Evolutionary conservation across 441 rosid genomes (phyloP).

Genomic region (Euphorbia corollata): DNA sequence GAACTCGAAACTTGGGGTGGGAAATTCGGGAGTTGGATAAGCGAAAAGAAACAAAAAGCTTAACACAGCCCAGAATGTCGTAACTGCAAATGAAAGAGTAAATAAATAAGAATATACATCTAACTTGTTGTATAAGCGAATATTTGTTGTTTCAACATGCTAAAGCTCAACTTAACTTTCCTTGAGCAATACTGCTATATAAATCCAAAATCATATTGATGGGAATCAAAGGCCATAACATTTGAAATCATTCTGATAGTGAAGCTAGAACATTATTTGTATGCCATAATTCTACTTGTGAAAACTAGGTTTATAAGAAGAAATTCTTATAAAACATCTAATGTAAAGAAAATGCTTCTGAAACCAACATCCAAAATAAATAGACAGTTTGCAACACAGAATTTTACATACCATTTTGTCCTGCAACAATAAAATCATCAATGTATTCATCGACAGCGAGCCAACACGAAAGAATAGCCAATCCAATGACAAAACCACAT

Average conservation of each 20-base stretch:
- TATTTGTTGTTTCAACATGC: neutral
- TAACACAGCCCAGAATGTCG: constrained; percentile 74
- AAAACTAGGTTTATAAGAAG: too few species aligned
- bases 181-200: neutral
- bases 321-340: too few species aligned
- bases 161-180: constrained; percentile 12
- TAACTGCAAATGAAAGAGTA: constrained; percentile 45
- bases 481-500: constrained; percentile 68
- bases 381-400: neutral
- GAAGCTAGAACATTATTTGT: neutral
- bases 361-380: neutral
- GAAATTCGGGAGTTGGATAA: constrained; percentile 84
- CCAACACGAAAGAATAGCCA: constrained; percentile 67
- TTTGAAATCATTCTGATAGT: neutral
- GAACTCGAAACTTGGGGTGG: constrained; percentile 92
- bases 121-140: constrained; percentile 7
- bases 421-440: constrained; percentile 61
- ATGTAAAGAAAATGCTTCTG: neutral
- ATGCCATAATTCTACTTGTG: too few species aligned
- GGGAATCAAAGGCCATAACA: neutral
- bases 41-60: constrained; percentile 89
- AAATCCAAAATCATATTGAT: neutral
- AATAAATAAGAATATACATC: neutral
- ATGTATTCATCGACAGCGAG: constrained; percentile 44
- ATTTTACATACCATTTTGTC: constrained; percentile 60